A percentile compares a stretch with the other conserved stretches of the same genome.
phyloP scores from a whole-genome alignment of 495 filamentous ascomycete species.

The Thermothielavioides terrestris region DNA sequence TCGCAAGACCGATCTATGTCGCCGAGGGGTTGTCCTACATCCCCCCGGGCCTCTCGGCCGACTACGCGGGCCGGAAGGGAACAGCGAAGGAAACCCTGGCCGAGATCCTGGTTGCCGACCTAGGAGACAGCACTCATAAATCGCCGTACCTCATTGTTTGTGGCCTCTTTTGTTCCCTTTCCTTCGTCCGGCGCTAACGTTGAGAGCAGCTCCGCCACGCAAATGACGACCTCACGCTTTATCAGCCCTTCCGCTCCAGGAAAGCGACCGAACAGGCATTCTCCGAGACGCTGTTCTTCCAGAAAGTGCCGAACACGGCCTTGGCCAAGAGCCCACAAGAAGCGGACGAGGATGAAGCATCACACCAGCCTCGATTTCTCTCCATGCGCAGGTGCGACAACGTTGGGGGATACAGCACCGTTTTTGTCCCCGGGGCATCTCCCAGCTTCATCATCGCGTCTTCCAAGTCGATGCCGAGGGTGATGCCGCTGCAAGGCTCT shows the following conservation, averaged over 20 bases:
- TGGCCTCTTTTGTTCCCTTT: background rate
- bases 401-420: conserved; percentile 62
- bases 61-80: conserved; percentile 58
- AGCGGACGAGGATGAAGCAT: conserved; percentile 26
- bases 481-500: conserved; percentile 59
- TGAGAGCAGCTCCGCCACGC: conserved; percentile 65
- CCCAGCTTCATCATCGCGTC: conserved; percentile 74
- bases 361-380: conserved; percentile 34
- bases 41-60: conserved; percentile 63
- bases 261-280: conserved; percentile 23
- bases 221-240: conserved; percentile 77
- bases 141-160: conserved; percentile 73
- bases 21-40: conserved; percentile 69
- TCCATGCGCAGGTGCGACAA: conserved; percentile 57
- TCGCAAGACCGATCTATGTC: conserved; percentile 52
- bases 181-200: conserved; percentile 8
- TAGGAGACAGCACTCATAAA: conserved; percentile 63
- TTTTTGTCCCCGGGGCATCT: conserved; percentile 71
- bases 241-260: conserved; percentile 60
- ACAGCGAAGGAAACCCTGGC: conserved; percentile 59
- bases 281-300: conserved; percentile 54
- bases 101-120: conserved; percentile 72
- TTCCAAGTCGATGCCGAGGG: conserved; percentile 60
- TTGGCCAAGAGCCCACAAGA: conserved; percentile 45
- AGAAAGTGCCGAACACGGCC: conserved; percentile 60